A percentile compares a stretch with the other conserved stretches of the same genome.
phyloP scores from a whole-genome alignment of 345 rosid genomes.

The Salix koriyanagi region DNA sequence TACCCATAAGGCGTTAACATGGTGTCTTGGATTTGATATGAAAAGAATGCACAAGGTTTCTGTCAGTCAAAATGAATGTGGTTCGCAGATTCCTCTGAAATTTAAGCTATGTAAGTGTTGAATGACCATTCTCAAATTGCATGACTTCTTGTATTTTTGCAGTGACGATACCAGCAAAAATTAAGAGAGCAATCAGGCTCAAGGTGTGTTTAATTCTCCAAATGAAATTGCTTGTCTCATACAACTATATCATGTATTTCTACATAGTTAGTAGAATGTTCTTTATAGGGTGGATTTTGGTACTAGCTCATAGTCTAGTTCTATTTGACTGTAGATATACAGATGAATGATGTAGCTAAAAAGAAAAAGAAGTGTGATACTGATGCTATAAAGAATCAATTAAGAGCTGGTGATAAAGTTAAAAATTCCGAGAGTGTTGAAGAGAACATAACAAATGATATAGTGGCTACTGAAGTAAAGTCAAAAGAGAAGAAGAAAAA shows the following conservation, averaged over 20 bases:
- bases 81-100: not conserved
- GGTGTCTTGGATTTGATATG: not conserved
- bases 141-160: conserved; percentile 3
- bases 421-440: not conserved
- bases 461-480: conserved; percentile 5
- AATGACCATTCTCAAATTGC: not conserved
- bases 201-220: conserved; percentile 25
- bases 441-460: not conserved
- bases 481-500: conserved; percentile 18
- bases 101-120: not conserved
- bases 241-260: not conserved
- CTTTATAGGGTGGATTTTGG: not conserved
- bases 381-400: conserved; percentile 1
- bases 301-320: not conserved
- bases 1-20: not conserved
- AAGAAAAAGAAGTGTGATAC: conserved; percentile 22
- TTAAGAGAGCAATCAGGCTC: conserved; percentile 10
- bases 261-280: not conserved
- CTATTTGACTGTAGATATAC: conserved; percentile 17
- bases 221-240: not conserved
- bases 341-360: conserved; percentile 5
- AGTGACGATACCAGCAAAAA: conserved; percentile 20
- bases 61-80: not conserved
- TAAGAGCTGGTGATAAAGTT: conserved; percentile 19
- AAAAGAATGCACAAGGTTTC: not conserved